Conservation (phyloP, 164 flowering plant genomes). For the Tetracentron sinense region DNA sequence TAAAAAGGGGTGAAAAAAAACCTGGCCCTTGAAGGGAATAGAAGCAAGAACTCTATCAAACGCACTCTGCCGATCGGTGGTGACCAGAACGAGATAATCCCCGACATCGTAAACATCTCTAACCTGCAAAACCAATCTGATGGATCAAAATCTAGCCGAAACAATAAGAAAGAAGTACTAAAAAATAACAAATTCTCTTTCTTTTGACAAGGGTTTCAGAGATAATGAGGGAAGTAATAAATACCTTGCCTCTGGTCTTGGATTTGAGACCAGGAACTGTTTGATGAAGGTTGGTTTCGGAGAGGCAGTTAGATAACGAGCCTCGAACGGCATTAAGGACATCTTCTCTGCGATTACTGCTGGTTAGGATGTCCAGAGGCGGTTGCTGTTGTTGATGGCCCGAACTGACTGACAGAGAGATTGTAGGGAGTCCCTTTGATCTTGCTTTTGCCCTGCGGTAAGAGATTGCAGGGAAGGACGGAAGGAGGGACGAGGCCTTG, state of each 20-base stretch:
- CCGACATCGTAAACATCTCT: slow-evolving; percentile 90
- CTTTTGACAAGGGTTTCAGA: neutral
- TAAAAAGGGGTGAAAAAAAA: slow-evolving; percentile 11
- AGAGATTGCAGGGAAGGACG: neutral
- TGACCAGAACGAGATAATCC: slow-evolving; percentile 86
- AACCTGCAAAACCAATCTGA: slow-evolving; percentile 44
- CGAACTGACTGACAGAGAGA: neutral
- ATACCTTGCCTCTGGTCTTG: slow-evolving; percentile 87
- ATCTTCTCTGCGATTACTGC: slow-evolving; percentile 40
- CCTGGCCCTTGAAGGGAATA: slow-evolving; percentile 97
- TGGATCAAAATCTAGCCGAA: neutral
- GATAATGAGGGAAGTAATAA: neutral
- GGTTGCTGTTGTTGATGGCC: neutral
- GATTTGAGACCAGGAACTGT: slow-evolving; percentile 72
- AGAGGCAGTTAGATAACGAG: slow-evolving; percentile 57
- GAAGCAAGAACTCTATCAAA: slow-evolving; percentile 93
- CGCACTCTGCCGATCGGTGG: slow-evolving; percentile 95
- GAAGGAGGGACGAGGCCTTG: neutral
- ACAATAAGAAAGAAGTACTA: neutral
- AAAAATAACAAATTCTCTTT: no score
- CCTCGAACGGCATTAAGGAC: slow-evolving; percentile 28
- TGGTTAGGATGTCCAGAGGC: neutral
- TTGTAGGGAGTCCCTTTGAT: neutral
- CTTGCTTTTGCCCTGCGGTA: neutral
- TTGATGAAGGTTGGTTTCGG: slow-evolving; percentile 71